A percentile compares a stretch with the other conserved stretches of the same genome.
These are phyloP conservation scores for Stellera chamaejasme DNA, from an alignment of 345 rosid species.

Conservation along the genomic window DNA sequence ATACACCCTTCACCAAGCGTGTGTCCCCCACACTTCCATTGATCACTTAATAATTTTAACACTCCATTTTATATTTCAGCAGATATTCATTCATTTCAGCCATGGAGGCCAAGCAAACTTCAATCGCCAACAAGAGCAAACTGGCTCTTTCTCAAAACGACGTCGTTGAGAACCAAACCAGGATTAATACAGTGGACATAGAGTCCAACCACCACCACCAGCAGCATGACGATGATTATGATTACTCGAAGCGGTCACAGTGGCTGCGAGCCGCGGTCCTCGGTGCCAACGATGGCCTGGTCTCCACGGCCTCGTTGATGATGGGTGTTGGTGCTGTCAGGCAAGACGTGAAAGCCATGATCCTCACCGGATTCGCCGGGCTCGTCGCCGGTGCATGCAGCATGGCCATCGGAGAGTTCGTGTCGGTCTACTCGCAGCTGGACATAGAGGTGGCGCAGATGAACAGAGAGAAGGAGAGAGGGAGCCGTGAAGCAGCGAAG, in stretches of 20 bases:
- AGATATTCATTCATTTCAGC: too few species aligned
- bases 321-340: constrained; percentile 91
- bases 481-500: constrained; percentile 6
- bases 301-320: constrained; percentile 82
- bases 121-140: constrained; percentile 17
- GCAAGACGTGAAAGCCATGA: constrained; percentile 71
- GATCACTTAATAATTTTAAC: neutral
- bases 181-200: constrained; percentile 5
- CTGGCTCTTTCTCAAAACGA: constrained; percentile 19
- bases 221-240: constrained; percentile 22
- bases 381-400: constrained; percentile 92
- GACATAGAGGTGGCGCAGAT: constrained; percentile 77
- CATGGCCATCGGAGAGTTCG: constrained; percentile 95
- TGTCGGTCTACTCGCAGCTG: constrained; percentile 78
- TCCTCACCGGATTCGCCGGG: constrained; percentile 84
- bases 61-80: neutral
- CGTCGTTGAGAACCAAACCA: constrained; percentile 33
- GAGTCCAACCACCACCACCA: constrained; percentile 2
- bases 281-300: constrained; percentile 88
- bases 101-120: constrained; percentile 27
- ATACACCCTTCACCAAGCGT: constrained; percentile 41
- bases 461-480: constrained; percentile 35
- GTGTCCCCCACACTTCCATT: constrained; percentile 54
- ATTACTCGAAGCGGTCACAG: constrained; percentile 79
- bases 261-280: constrained; percentile 96